These are phyloP conservation scores for Ogataea wickerhamii DNA, from an alignment of 805 yeast genomes.

Conservation along the genomic window DNA sequence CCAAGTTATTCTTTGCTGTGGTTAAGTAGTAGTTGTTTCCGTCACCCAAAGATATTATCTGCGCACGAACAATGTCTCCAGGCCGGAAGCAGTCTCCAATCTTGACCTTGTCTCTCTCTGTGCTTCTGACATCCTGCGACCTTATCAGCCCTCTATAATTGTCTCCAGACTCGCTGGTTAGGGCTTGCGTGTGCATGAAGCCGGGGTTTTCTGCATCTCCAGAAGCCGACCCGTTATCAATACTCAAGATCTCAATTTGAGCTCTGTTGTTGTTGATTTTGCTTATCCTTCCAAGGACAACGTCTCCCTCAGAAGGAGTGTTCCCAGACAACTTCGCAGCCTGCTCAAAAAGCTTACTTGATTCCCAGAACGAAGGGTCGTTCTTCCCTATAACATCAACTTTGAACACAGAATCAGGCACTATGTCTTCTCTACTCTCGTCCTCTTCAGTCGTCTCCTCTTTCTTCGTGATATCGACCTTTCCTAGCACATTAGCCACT, in stretches of 20 bases:
- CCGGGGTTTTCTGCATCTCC: conserved; percentile 4
- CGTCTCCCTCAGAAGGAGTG: conserved; percentile 80
- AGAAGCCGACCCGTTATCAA: conserved; percentile 43
- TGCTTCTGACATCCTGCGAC: conserved; percentile 83
- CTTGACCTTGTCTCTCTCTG: conserved; percentile 85
- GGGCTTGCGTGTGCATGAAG: conserved; percentile 35
- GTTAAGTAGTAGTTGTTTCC: conserved; percentile 86
- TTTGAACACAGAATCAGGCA: conserved; percentile 8
- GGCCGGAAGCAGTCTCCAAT: conserved; percentile 79
- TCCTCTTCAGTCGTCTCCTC: conserved; percentile 17
- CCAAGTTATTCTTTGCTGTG: conserved; percentile 87
- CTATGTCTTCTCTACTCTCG: conserved; percentile 13
- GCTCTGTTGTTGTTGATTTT: conserved; percentile 69
- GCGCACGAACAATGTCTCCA: conserved; percentile 88
- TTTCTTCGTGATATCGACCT: conserved; percentile 35
- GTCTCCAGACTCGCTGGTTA: conserved; percentile 73
- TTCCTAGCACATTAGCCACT: conserved; percentile 63
- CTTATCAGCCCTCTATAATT: conserved; percentile 84
- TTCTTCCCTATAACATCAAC: conserved; percentile 25
- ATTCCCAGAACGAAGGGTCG: conserved; percentile 13
- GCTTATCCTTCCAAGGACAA: conserved; percentile 73
- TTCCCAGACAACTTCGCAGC: conserved; percentile 31
- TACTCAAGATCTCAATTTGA: conserved; percentile 62
- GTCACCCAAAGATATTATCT: conserved; percentile 85
- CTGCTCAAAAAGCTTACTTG: conserved; percentile 1